Percentiles rank a stretch among this genome's conserved stretches.
Evolutionary conservation across 176 grass and related monocot genomes (phyloP).

Genomic region (Saccharum officinarum): DNA sequence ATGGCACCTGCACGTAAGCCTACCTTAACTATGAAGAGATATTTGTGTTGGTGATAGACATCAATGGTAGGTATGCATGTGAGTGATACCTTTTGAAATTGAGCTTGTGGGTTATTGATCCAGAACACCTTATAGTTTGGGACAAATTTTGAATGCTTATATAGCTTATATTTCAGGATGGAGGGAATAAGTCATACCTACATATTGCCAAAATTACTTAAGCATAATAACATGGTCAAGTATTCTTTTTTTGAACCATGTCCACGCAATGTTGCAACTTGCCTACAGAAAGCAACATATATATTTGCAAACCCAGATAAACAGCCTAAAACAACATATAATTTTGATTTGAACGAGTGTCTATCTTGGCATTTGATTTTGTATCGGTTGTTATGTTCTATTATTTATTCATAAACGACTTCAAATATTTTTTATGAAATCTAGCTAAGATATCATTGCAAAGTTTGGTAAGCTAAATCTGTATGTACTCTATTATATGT

Average conservation of each 20-base stretch:
- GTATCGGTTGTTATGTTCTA: not conserved
- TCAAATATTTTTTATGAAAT: not conserved
- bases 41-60: too few species aligned
- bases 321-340: not conserved
- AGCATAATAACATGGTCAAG: not conserved
- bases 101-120: too few species aligned
- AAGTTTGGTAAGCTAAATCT: not conserved
- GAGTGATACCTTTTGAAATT: too few species aligned
- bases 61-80: too few species aligned
- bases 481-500: not conserved
- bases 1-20: too few species aligned
- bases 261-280: not conserved
- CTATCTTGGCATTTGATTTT: not conserved
- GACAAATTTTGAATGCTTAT: not conserved
- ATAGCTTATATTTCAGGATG: not conserved
- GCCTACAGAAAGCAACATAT: not conserved
- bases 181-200: not conserved
- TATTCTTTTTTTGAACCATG: not conserved
- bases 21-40: too few species aligned
- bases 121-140: not conserved
- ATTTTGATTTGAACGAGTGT: not conserved
- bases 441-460: not conserved
- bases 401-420: not conserved
- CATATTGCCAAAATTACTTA: not conserved
- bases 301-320: not conserved